Conservation (phyloP, 2,329 filamentous ascomycete species). For the Aspergillus sclerotialis region DNA sequence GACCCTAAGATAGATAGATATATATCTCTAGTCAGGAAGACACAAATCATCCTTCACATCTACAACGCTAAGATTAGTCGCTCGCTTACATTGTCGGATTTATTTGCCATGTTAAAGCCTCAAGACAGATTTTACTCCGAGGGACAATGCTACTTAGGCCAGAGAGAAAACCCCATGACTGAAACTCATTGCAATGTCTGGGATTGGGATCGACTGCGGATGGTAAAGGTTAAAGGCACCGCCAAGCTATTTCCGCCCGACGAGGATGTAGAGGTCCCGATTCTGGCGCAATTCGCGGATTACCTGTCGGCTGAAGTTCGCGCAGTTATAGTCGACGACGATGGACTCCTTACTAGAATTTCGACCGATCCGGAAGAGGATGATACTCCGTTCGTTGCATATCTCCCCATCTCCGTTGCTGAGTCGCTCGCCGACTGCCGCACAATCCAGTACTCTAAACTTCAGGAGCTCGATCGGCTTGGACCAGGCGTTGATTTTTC, state of each 20-base stretch:
- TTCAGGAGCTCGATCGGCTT: slow-evolving; percentile 12
- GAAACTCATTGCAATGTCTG: slow-evolving; percentile 16
- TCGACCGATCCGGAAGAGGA: slow-evolving; percentile 15
- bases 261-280: slow-evolving; percentile 9
- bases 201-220: slow-evolving; percentile 15
- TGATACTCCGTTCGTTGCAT: slow-evolving; percentile 10
- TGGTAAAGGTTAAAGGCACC: slow-evolving; percentile 17
- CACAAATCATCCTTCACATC: neutral
- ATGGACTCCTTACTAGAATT: slow-evolving; percentile 13
- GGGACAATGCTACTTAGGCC: slow-evolving; percentile 11
- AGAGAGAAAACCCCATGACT: slow-evolving; percentile 9
- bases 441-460: slow-evolving; percentile 10
- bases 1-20: too few relatives aligned
- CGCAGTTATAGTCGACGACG: slow-evolving; percentile 12
- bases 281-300: slow-evolving; percentile 13
- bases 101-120: slow-evolving; percentile 5
- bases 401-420: slow-evolving; percentile 10
- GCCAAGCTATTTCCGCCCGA: slow-evolving; percentile 15
- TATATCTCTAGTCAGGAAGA: too few relatives aligned
- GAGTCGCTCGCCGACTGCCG: slow-evolving; percentile 5
- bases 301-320: slow-evolving; percentile 11
- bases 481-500: slow-evolving; percentile 10
- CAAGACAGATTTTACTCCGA: slow-evolving; percentile 11
- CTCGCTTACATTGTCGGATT: neutral
- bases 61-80: too few relatives aligned